Conservation (phyloP, 2,329 filamentous ascomycete genomes). For the Aspergillus novoparasiticus region DNA sequence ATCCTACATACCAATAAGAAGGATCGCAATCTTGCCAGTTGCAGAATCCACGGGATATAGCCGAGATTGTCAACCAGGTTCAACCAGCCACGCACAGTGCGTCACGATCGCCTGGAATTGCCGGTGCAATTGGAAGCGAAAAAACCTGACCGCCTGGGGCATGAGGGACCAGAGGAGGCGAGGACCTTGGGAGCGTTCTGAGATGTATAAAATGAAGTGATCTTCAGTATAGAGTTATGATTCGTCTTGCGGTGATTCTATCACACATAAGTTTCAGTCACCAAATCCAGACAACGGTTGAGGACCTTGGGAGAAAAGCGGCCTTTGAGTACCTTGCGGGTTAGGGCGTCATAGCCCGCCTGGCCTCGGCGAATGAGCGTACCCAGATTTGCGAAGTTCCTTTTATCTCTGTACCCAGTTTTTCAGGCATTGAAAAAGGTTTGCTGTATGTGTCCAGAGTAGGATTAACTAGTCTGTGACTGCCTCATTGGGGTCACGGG, state of each 20-base stretch:
- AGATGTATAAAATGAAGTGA: background rate
- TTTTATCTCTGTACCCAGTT: background rate
- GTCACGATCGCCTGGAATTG: constrained; percentile 13
- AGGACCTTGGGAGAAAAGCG: constrained; percentile 11
- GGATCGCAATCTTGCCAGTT: constrained; percentile 3
- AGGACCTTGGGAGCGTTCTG: constrained; percentile 34
- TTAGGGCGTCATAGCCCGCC: constrained; percentile 1
- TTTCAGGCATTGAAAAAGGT: background rate
- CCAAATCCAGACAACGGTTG: background rate
- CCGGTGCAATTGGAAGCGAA: constrained; percentile 11
- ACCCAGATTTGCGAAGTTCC: background rate
- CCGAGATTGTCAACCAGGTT: constrained; percentile 15
- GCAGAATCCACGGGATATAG: constrained; percentile 5
- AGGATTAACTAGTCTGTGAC: background rate
- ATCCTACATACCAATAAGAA: constrained; percentile 16
- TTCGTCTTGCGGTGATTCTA: constrained; percentile 2
- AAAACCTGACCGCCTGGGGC: constrained; percentile 20
- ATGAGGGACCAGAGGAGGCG: constrained; percentile 22
- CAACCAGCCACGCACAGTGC: constrained; percentile 13
- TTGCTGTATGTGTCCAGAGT: too few species aligned
- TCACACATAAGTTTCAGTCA: constrained; percentile 5
- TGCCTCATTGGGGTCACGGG: background rate
- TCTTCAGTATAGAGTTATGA: background rate
- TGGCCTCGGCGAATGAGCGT: background rate
- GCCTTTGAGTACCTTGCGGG: constrained; percentile 21